A percentile compares a stretch with the other conserved stretches of the same genome.
Conservation (phyloP, 257 asterid genomes). For the Capsicum pubescens region DNA sequence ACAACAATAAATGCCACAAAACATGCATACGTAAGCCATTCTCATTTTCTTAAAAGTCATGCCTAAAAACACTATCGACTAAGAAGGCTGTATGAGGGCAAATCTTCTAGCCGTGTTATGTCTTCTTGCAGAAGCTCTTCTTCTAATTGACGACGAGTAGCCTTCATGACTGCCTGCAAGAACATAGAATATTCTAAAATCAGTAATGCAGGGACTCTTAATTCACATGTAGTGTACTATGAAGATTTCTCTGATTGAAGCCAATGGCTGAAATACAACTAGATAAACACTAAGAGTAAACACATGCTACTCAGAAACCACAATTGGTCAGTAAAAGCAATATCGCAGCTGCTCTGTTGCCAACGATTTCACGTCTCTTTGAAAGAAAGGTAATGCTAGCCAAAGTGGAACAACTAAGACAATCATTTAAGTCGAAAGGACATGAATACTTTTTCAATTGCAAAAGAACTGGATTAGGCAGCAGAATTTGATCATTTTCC, state of each 20-base stretch:
- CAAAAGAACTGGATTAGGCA: not conserved
- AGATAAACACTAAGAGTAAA: not conserved
- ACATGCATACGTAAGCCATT: conserved; percentile 33
- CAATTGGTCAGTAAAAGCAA: not conserved
- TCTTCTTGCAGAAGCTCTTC: conserved; percentile 89
- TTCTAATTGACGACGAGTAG: conserved; percentile 96
- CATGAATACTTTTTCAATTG: not conserved
- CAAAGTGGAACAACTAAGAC: not conserved
- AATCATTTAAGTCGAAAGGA: not conserved
- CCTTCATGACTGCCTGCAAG: conserved; percentile 90
- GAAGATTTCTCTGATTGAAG: not conserved
- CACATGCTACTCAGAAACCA: not conserved
- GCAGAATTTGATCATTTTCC: not conserved
- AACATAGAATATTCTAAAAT: not conserved
- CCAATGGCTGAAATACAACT: not conserved
- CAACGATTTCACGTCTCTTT: not conserved
- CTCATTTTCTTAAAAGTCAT: conserved; percentile 33
- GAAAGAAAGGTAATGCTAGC: not conserved
- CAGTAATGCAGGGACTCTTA: not conserved
- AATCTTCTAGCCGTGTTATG: conserved; percentile 73
- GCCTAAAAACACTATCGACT: conserved; percentile 49
- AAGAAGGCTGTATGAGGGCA: conserved; percentile 88
- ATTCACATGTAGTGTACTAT: not conserved
- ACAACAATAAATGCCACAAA: conserved; percentile 26
- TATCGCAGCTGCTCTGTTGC: not conserved